Conservation (phyloP, 2,329 filamentous ascomycete genomes). For the Pochonia chlamydosporia region DNA sequence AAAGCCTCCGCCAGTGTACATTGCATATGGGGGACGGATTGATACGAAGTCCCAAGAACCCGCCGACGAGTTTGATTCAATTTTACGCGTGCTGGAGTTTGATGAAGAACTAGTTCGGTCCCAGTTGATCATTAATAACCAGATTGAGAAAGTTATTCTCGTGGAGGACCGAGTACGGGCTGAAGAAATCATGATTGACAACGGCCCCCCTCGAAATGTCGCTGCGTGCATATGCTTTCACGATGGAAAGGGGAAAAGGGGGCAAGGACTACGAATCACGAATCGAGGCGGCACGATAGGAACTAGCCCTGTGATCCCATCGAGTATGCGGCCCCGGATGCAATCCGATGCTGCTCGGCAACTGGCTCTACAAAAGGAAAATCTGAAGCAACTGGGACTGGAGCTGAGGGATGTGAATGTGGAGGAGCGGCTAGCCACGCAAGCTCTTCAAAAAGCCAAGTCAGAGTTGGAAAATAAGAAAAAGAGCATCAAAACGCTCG, state of each 20-base stretch:
- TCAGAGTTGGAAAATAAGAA: slow-evolving; percentile 39
- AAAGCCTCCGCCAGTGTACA: slow-evolving; percentile 30
- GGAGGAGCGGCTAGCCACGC: slow-evolving; percentile 40
- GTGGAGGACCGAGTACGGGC: slow-evolving; percentile 64
- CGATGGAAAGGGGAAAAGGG: slow-evolving; percentile 46
- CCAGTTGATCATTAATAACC: slow-evolving; percentile 75
- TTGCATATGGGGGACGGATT: slow-evolving; percentile 29
- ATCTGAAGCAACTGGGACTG: slow-evolving; percentile 45
- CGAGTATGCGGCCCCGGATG: slow-evolving; percentile 61
- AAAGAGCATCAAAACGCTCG: slow-evolving; percentile 32
- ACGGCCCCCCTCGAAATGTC: slow-evolving; percentile 60
- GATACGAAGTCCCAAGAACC: slow-evolving; percentile 57
- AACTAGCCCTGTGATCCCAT: slow-evolving; percentile 40
- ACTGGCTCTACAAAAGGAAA: slow-evolving; percentile 46
- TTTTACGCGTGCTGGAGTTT: slow-evolving; percentile 74
- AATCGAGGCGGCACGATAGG: slow-evolving; percentile 33
- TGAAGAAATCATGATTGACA: slow-evolving; percentile 61
- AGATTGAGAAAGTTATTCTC: slow-evolving; percentile 79
- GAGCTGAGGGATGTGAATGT: slow-evolving; percentile 49
- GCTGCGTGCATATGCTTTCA: slow-evolving; percentile 65
- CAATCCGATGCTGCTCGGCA: slow-evolving; percentile 68
- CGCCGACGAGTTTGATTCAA: slow-evolving; percentile 64
- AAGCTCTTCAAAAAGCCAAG: slow-evolving; percentile 42
- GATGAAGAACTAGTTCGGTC: slow-evolving; percentile 73
- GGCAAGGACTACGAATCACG: slow-evolving; percentile 55